Base-by-base conservation (phyloP, 805 yeast genomes). In the Yarrowia porcina region DNA sequence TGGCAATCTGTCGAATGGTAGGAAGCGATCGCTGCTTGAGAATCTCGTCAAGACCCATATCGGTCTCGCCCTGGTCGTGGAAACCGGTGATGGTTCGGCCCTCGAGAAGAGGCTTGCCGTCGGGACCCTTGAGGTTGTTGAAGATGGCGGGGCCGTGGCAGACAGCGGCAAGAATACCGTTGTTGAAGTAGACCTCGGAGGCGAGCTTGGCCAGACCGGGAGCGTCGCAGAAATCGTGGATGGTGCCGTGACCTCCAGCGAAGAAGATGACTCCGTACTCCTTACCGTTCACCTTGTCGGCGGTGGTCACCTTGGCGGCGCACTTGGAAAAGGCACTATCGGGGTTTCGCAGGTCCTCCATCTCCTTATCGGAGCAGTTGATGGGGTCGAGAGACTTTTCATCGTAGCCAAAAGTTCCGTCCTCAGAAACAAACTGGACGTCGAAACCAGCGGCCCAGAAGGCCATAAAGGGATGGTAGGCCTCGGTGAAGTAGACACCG, bases 221-320 rank as follows among this genome's bases (percentile, higher is more conserved):
- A 17, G 87, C 86, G 4, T 70, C 75, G 44, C 17, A 85, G 72
- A 77, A 84, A 70, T 85, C 90, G 67, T 79, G 82, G 42, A 80
- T 66, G 30, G 86, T 76, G 33, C 83, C 90, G 69, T 86, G 90
- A 38, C 90, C 90, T 60, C 84, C 90, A 52, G 88, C 80, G 39
- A 86, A 88, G 68, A 75, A 84, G 70, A 85, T 79, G 65, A 84
- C 76, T 52, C 77, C 78, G 71, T 77, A 86, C 33, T 83, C 83
- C n/a, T 71, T 70, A 13, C 92, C 96, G 68, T 82, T 79, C 68
- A 92, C 89, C 63, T 79, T 78, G 71, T 82, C 84, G 66, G 80
- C 84, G 71, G 86, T 88, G 66, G 91, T 97, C 71, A 85, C 83
- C 77, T 89, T 88, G 66, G 92, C 94, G 88, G 89, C 87, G 41